Conservation (phyloP, 257 asterid species). For the Solanum appendiculatum region DNA sequence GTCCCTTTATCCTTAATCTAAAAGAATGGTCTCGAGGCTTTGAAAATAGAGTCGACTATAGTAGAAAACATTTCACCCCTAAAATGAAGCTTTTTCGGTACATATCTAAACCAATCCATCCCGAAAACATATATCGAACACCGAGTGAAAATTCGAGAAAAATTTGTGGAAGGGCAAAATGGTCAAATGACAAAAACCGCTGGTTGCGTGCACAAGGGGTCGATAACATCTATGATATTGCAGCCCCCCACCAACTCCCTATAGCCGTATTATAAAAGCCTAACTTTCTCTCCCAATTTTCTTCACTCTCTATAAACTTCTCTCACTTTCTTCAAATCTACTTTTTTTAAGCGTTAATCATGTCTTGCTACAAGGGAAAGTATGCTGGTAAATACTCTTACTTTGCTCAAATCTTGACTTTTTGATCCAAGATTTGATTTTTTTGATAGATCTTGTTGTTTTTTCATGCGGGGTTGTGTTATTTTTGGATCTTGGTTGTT, state of each 20-base stretch:
- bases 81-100: neutral
- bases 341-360: neutral
- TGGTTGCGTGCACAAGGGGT: slow-evolving; percentile 1
- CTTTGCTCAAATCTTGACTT: neutral
- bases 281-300: neutral
- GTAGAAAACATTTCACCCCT: neutral
- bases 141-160: neutral
- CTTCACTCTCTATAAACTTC: neutral
- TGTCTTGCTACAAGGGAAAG: slow-evolving; percentile 19
- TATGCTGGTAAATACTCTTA: neutral
- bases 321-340: neutral
- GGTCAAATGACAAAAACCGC: neutral
- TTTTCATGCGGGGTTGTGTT: neutral
- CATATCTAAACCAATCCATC: neutral
- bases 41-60: too few species aligned
- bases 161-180: neutral
- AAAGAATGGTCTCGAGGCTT: neutral
- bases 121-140: neutral
- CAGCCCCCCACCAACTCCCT: neutral
- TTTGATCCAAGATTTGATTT: neutral
- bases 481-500: neutral
- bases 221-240: neutral
- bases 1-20: too few species aligned
- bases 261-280: neutral
- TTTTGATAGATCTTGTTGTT: neutral